Base-by-base conservation (phyloP, 148 eudicot species). In the Silene uniflora region DNA sequence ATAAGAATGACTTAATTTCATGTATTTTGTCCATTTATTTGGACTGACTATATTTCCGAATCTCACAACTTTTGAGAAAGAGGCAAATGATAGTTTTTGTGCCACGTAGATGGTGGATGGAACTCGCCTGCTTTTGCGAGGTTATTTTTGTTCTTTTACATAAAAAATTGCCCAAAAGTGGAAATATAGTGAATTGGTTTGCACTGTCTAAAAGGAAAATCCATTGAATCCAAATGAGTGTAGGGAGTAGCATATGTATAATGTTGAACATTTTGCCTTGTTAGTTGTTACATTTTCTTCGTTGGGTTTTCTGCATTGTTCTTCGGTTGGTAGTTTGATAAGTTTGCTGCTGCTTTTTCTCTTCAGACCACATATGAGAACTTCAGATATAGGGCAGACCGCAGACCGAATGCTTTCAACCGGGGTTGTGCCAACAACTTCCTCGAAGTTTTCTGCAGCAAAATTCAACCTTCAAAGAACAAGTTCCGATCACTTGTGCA, bases 311-410 rank as follows among this genome's bases (percentile, higher is more conserved):
- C 16, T 69, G 27, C 23, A 23, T 61, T 12, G 44, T 60, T 46
- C 39, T 61, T 70, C 3, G 11, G 47, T 46, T 72, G 5, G 25
- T 23, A 42, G 4, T 29, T 21, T 29, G 32, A 29, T 46, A 24
- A 10, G 23, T 61, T 52, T 65, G 32, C 54, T 22, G 71, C 68
- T 73, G 69, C 35, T 18, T 52, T 16, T 52, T 52, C 11, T 79
- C 70, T 73, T 2, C 93, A 91, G 96, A 91, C 96, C 59, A 91
- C 96, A 18, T 89, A 89, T 42, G 92, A 89, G 81, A 87, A 86
- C 72, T 89, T 89, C 71, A 84, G 96, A 69, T 85, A 80, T 67
- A 86, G 92, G 79, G 85, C 87, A 60, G 88, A 87, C 76, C 73
- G 62, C 63, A 87, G 90, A 75, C 75, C 73, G 69, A 90, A 84